Evolutionary conservation across 495 filamentous ascomycete species (phyloP), one percentile per base, ranked within the genome.

Genomic region (Delitschia confertaspora): DNA sequence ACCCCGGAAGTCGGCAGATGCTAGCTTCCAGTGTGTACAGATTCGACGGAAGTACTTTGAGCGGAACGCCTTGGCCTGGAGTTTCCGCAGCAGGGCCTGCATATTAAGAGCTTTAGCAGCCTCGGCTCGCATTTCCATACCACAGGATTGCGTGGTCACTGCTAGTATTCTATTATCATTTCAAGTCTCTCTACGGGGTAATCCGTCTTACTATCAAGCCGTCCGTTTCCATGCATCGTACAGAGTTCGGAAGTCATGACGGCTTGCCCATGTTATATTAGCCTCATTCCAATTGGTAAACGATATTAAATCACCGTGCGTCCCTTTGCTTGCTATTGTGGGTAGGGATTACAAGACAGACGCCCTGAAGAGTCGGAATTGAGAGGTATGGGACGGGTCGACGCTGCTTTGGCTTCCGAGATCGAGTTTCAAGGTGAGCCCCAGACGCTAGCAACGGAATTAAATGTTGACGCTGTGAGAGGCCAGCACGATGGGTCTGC

Each of bases 361-460:
- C 14, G 17, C 46, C 47, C 33, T 22, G 8, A 47, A 20, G 42
- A 37, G 33, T 46, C 51, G 50, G 41, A 36, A 41, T n/a, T n/a
- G n/a, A n/a, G n/a, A n/a, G n/a, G n/a, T 36, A 50, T 50, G 30
- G 47, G 22, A 46, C 52, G 47, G 45, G 34, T 40, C 52, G 52
- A 51, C 41, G 46, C 35, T 51, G 52, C 47, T 42, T 34, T 43
- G 53, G 38, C 53, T 51, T 52, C 53, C 53, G 53, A 56, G 53
- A 56, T 56, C 47, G 53, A 51, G 47, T 45, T 51, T 51, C 47
- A 51, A 31, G 8, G 39, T 23, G 38, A 13, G 46, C 41, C 24
- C 36, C 27, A 35, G 51, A 45, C 44, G 39, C 41, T 39, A 31
- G 51, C 27, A 36, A 29, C 46, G 30, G 51, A 49, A 55, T 41